These are phyloP conservation scores for Allium cepa DNA, from an alignment of 106 monocot species.

Conservation along the genomic window DNA sequence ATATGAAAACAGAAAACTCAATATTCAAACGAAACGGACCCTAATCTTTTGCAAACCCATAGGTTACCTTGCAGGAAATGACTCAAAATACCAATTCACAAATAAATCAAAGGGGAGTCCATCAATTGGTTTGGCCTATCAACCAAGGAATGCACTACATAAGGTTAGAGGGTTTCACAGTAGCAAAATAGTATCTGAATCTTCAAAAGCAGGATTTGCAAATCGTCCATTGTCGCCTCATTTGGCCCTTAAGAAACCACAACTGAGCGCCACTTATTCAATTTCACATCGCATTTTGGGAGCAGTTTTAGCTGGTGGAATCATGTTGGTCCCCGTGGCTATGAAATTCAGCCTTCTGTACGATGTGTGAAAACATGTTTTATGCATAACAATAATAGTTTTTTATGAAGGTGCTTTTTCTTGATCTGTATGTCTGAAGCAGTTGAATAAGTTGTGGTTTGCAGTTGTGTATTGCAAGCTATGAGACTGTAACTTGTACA, in stretches of 20 bases:
- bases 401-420: no score
- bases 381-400: neutral
- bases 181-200: conserved; percentile 16
- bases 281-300: conserved; percentile 68
- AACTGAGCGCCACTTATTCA: conserved; percentile 57
- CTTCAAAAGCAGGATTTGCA: conserved; percentile 21
- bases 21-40: no score
- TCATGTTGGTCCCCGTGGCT: conserved; percentile 29
- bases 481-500: no score
- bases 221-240: conserved; percentile 76
- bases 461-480: no score
- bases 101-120: neutral
- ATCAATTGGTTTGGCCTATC: neutral
- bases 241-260: conserved; percentile 63
- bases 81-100: conserved; percentile 3
- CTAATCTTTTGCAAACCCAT: neutral
- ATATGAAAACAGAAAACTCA: no score
- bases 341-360: conserved; percentile 46
- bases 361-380: conserved; percentile 27
- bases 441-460: no score
- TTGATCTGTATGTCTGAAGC: no score
- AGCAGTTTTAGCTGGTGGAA: conserved; percentile 21
- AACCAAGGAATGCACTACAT: neutral
- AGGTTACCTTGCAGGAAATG: conserved; percentile 12
- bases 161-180: conserved; percentile 31